Evolutionary conservation across 1,284 basidiomycete genomes (phyloP), one percentile per base, ranked within the genome.

Genomic region (Malassezia japonica): DNA sequence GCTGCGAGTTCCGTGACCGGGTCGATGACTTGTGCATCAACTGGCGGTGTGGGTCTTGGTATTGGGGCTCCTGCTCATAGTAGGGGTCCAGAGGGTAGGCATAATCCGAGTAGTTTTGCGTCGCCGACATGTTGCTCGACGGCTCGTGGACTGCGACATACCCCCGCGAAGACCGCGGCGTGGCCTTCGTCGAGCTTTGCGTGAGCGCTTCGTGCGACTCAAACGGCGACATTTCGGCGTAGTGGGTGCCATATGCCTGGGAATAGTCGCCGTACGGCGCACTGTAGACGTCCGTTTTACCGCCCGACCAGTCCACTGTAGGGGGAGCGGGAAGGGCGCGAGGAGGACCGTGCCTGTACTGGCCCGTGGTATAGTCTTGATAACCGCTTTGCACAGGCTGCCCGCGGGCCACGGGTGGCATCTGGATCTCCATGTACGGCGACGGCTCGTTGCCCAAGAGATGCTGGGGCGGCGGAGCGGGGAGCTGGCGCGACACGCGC

Each of bases 81-180:
- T 37, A 31, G 12, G 18, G 25, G 12, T 3, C 12, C 20, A 28
- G 21, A 7, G 37, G 20, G 9, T 32, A 37, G 25, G 24, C 28
- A 18, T 39, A 39, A 15, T 39, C 32, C 13, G 13, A 31, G 12
- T 21, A 24, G 21, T 8, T 12, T 16, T 40, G 23, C n/a, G 25
- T 16, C 21, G 16, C 18, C n/a, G 18, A 27, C 46, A 38, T 36
- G 23, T 28, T 23, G 3, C 41, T 34, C 13, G 47, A 40, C 18
- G 47, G 47, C 18, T 49, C 42, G 12, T 41, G 48, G 12, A 50
- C 20, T 6, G 48, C 41, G 8, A 50, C 42, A 21, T 50, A 50
- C 3, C 48, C 48, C 6, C 42, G 48, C 21, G 47, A 42, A 9
- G 7, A 25, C 25, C 46, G 46, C 4, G 38, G 38, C 38, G 38